Evolutionary conservation across 106 monocot species (phyloP).

Genomic region (Dendrobium chrysotoxum): DNA sequence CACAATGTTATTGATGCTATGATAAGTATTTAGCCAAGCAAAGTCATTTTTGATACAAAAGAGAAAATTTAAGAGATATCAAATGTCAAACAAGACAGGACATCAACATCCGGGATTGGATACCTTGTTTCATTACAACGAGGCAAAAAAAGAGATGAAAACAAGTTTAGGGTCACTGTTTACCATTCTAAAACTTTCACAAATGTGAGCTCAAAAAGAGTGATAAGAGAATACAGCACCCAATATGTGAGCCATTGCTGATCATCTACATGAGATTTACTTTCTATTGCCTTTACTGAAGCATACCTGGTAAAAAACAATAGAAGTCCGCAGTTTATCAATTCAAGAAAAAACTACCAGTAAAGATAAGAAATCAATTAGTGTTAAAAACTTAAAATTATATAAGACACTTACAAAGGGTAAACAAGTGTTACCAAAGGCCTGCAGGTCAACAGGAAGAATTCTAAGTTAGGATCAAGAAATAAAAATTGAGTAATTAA

Average conservation of each 20-base stretch:
- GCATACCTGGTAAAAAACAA: constrained; percentile 60
- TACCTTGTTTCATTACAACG: neutral
- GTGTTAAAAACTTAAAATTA: neutral
- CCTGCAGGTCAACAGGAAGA: constrained; percentile 39
- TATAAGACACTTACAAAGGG: constrained; percentile 69
- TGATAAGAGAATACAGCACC: constrained; percentile 69
- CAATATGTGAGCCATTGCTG: constrained; percentile 98
- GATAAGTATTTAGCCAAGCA: neutral
- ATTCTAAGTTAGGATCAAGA: neutral
- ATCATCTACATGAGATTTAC: constrained; percentile 79
- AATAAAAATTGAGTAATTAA: neutral
- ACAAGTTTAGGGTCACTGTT: neutral
- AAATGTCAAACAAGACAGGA: neutral
- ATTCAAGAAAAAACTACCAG: neutral
- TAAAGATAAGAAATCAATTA: neutral
- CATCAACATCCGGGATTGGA: neutral
- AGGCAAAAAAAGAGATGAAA: neutral
- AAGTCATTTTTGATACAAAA: neutral
- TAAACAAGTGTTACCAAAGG: constrained; percentile 83
- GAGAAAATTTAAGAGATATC: neutral
- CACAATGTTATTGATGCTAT: neutral
- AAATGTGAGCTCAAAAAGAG: constrained; percentile 73
- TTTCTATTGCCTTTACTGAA: constrained; percentile 92
- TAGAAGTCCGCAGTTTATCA: constrained; percentile 1
- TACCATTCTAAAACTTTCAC: constrained; percentile 73